phyloP scores from a whole-genome alignment of 192 early-diverging fungal species.

The Backusella luteola region DNA sequence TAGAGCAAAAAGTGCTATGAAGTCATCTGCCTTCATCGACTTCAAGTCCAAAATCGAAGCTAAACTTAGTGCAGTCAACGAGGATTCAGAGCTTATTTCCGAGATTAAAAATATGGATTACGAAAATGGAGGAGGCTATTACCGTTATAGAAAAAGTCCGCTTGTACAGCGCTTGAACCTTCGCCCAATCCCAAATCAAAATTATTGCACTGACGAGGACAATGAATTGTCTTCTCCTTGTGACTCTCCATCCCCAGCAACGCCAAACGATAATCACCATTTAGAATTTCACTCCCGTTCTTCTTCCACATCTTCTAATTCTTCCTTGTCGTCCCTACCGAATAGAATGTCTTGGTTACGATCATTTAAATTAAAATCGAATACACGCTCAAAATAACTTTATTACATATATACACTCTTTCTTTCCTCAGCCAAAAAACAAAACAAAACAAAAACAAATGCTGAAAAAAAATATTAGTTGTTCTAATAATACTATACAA shows the following conservation, averaged over 20 bases:
- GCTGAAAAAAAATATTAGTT: no score
- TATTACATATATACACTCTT: neutral
- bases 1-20: slow-evolving; percentile 10
- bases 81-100: slow-evolving; percentile 4
- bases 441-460: neutral
- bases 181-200: neutral
- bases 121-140: neutral
- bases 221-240: neutral
- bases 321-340: neutral
- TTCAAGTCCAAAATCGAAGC: slow-evolving; percentile 21
- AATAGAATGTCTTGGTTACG: neutral
- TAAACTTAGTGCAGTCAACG: slow-evolving; percentile 12
- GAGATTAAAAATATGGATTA: neutral
- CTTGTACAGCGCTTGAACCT: slow-evolving; percentile 3
- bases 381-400: neutral
- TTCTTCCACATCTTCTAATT: neutral
- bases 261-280: neutral
- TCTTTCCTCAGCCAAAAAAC: neutral
- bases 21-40: slow-evolving; percentile 6
- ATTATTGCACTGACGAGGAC: slow-evolving; percentile 2
- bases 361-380: neutral
- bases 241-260: neutral
- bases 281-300: neutral
- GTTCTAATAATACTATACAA: neutral
- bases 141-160: slow-evolving; percentile 15